These are phyloP conservation scores for Backusella macrospora DNA, from an alignment of 192 early-diverging fungal species.

Conservation along the genomic window DNA sequence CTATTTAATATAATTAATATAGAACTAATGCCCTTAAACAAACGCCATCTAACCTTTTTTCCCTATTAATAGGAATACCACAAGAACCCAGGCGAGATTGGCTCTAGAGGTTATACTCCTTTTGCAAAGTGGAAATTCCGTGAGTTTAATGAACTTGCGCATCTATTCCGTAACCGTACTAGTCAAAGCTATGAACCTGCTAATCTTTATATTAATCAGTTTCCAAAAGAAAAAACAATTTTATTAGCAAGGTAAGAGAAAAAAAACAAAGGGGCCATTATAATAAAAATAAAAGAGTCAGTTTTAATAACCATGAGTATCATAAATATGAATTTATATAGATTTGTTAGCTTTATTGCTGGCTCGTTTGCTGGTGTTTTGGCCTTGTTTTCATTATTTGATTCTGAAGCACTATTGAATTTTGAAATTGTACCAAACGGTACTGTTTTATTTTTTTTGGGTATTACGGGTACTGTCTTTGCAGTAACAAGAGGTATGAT, in stretches of 20 bases:
- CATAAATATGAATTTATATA: constrained; percentile 26
- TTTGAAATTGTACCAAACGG: constrained; percentile 91
- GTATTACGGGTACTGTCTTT: constrained; percentile 83
- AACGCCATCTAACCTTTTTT: neutral
- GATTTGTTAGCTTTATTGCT: constrained; percentile 87
- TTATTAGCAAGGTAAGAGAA: constrained; percentile 66
- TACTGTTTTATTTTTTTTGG: constrained; percentile 93
- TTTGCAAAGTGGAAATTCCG: constrained; percentile 93
- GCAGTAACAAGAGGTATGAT: constrained; percentile 82
- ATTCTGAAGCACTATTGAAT: constrained; percentile 84
- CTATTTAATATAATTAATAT: neutral
- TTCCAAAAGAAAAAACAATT: constrained; percentile 81
- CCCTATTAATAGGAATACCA: constrained; percentile 61
- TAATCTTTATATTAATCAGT: constrained; percentile 85
- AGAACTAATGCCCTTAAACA: too few relatives aligned
- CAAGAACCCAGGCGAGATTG: constrained; percentile 81
- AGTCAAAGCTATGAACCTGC: constrained; percentile 75
- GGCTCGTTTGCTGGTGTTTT: constrained; percentile 90
- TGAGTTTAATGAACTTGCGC: constrained; percentile 97
- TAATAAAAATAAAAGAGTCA: neutral
- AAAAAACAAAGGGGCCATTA: neutral
- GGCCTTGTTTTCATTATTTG: constrained; percentile 77
- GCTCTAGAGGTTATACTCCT: constrained; percentile 81
- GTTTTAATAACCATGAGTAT: neutral
- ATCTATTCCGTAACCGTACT: constrained; percentile 80